Evolutionary conservation across 805 yeast genomes (phyloP), one percentile per base, ranked within the genome.

Genomic region (Pichia membranifaciens): DNA sequence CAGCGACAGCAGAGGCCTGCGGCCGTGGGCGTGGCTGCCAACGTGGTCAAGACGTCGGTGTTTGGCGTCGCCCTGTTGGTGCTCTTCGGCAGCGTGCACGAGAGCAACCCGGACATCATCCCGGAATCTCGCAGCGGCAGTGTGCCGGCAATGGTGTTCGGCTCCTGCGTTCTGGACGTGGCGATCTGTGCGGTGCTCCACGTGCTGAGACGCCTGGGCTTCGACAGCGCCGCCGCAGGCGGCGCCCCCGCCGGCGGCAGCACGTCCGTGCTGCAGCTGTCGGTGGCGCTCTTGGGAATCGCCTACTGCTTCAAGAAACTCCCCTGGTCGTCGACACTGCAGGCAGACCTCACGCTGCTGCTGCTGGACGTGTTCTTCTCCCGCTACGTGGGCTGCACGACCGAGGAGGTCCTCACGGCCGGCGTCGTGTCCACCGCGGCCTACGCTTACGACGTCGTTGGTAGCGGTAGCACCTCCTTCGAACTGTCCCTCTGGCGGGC

Each of bases 261-360:
- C 29, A 25, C 38, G 9, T 17, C 50, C n/a, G n/a, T 36, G 3
- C 21, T 45, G 17, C 49, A 45, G 20, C 45, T 80, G 18, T 63
- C 71, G 40, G 76, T 83, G 47, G 83, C 87, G 3, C 74, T 84
- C 55, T 65, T 84, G 38, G 95, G 95, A 3, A 75, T 85, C 32
- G 73, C 81, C 4, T 84, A 80, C 57, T 88, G 87, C 21, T 73
- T 85, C 31, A 73, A 86, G 54, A 80, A 78, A 53, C 69, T 82
- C 34, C 83, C 81, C 55, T 84, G 91, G 91, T 65, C 73, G 42
- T 75, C 84, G 0, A 73, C 81, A 17, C 64, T 79, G 38, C 89
- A 85, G 57, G 82, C 84, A 12, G 73, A 84, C 3, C 65, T 76
- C 38, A 71, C 81, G 4, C 83, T 87, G 84, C 68, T 79, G 12